Evolutionary conservation across 371 early-diverging fungal genomes (phyloP).

Genomic region (Mortierella sp.): DNA sequence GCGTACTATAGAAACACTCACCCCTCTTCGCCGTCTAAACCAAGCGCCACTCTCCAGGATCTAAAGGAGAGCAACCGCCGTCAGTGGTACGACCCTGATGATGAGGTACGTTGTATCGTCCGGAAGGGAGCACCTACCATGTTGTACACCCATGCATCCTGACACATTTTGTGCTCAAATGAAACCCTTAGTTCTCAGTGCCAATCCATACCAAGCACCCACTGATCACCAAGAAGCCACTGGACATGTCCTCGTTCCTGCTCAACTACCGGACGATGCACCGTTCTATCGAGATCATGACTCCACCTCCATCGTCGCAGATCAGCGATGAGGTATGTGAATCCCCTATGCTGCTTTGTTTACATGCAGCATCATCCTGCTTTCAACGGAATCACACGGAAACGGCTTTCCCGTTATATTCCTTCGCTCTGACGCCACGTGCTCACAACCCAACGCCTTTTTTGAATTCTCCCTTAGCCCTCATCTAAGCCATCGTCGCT

Average conservation of each 20-base stretch:
- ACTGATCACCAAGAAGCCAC: slow-evolving; percentile 33
- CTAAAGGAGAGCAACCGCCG: slow-evolving; percentile 15
- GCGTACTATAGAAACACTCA: neutral
- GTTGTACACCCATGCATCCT: neutral
- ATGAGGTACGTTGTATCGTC: slow-evolving; percentile 10
- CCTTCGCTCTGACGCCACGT: slow-evolving; percentile 1
- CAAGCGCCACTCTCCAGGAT: slow-evolving; percentile 6
- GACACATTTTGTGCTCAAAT: neutral
- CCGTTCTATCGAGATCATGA: slow-evolving; percentile 54
- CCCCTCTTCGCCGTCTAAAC: neutral
- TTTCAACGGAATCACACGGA: slow-evolving; percentile 1
- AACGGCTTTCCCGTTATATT: slow-evolving; percentile 11
- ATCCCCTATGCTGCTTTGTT: slow-evolving; percentile 4
- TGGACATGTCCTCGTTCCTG: slow-evolving; percentile 46
- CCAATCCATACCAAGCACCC: slow-evolving; percentile 47
- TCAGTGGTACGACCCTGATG: slow-evolving; percentile 23
- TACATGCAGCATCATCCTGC: neutral
- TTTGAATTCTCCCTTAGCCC: neutral
- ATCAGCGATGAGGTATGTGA: slow-evolving; percentile 17
- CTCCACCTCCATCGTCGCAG: slow-evolving; percentile 19
- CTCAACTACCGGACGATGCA: slow-evolving; percentile 43
- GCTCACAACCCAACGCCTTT: neutral
- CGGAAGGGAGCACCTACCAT: neutral
- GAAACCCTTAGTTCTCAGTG: slow-evolving; percentile 34
- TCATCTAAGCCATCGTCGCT: neutral